Evolutionary conservation across 192 early-diverging fungal species (phyloP), one percentile per base, ranked within the genome.

Genomic region (Rhizophagus clarus): DNA sequence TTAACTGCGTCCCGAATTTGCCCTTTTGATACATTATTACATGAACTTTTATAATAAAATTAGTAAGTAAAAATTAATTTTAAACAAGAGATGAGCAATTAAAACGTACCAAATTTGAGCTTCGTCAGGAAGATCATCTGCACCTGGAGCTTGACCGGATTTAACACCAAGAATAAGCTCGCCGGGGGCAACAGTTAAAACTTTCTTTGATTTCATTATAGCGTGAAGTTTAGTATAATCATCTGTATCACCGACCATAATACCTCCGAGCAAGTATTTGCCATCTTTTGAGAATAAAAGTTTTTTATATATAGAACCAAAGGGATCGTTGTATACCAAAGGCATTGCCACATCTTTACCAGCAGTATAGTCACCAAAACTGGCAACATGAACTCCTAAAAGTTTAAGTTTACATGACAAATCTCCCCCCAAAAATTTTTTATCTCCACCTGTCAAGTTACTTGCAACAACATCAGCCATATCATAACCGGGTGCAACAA

Each of bases 401-500:
- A 92, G 81, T 60, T 92, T 92, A 15, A 92, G 86, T 81, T 93
- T 93, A 11, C 92, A 90, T 34, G 89, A 91, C 83, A 93, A 83
- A 77, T 92, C 91, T 60, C 87, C 85, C 63, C 84, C 83, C 8
- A 76, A 56, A 51, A 49, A 75, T 5, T 34, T 60, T 26, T 66
- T 77, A 31, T 80, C 34, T 37, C 75, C 78, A 6, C 47, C 49
- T 17, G 80, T 79, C 28, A 92, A 73, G 75, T 89, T 89, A 24
- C 74, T 81, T 2, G 92, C 89, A 22, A 91, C 88, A 24, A 92
- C 81, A n/a, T 90, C 89, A 14, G 92, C 92, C 91, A 92, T 92
- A 31, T 93, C 92, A 32, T 92, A 90, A 70, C 91, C 93, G 17
- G 91, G 91, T 17, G 87, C 91, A 4, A 93, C 89, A 45, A 87